Base-by-base conservation (phyloP, 1,284 basidiomycete genomes). In the Cutaneotrichosporon dermatis region DNA sequence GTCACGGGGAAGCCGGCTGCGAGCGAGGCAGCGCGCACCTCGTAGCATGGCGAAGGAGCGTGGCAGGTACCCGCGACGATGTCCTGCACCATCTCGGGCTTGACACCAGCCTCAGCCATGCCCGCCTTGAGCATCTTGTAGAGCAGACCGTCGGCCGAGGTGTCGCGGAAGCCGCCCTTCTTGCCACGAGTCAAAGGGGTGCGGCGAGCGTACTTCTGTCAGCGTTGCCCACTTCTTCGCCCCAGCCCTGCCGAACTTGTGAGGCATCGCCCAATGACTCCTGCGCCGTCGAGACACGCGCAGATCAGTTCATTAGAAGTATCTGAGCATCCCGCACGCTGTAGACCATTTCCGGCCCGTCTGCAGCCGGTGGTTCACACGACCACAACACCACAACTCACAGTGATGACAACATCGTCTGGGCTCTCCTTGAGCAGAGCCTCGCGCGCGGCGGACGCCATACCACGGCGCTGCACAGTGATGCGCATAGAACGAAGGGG, bases 351-450 rank as follows among this genome's bases (percentile, higher is more conserved):
- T 25, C 25, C 25, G 25, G 25, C 25, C 25, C 25, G 25, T 25
- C 25, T 25, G 2, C 25, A 25, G 25, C 25, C 25, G 25, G 25
- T 3, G 25, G 25, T 25, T 25, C 25, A 25, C 25, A 25, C 25
- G 25, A 25, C 34, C 4, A 50, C 48, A 6, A 12, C 15, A 12
- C 11, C 34, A 13, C 11, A 86, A 16, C 88, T 87, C 68, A 90
- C 89, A 1, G 90, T 92, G 59, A 94, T 86, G 66, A 93, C 91
- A 8, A 92, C 87, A 76, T 92, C 89, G 65, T 89, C 83, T 0
- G 86, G 83, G 61, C 82, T 84, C 81, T 86, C 88, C 57, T 66
- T 61, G 37, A 57, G 34, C 35, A 67, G 91, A 35, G 71, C 88
- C 1, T 45, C 53, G 53, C 53, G 53, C 45, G 54, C 54, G 6